phyloP scores from a whole-genome alignment of 495 filamentous ascomycete genomes.

The Penicillium longicatenatum region DNA sequence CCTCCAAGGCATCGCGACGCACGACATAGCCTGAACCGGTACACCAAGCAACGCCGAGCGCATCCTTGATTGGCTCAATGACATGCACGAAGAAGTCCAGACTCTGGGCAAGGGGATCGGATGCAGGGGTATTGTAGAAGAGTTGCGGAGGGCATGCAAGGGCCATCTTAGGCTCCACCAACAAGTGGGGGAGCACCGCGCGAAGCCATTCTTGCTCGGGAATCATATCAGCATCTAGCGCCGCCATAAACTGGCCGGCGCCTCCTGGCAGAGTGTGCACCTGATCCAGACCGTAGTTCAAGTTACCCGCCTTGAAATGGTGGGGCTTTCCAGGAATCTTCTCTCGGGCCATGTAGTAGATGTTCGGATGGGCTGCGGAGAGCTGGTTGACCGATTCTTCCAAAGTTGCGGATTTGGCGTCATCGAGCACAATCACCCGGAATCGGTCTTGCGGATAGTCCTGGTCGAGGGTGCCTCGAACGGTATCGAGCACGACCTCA shows the following conservation, averaged over 20 bases:
- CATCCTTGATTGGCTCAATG: constrained; percentile 55
- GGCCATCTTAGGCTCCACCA: constrained; percentile 48
- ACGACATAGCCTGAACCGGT: constrained; percentile 56
- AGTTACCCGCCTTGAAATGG: constrained; percentile 59
- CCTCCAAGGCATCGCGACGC: constrained; percentile 49
- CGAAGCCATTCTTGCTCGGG: constrained; percentile 56
- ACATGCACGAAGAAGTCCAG: constrained; percentile 50
- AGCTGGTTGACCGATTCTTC: constrained; percentile 31
- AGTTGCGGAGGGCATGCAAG: constrained; percentile 55
- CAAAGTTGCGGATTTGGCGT: constrained; percentile 42
- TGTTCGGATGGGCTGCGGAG: constrained; percentile 34
- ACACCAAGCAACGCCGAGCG: constrained; percentile 50
- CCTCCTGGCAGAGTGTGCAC: constrained; percentile 38
- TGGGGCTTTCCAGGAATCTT: constrained; percentile 50
- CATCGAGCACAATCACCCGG: constrained; percentile 55
- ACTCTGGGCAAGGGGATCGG: constrained; percentile 52
- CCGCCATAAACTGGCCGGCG: constrained; percentile 49
- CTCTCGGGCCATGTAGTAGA: constrained; percentile 50
- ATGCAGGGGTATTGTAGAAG: constrained; percentile 55
- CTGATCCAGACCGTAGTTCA: constrained; percentile 50
- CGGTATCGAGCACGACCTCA: constrained; percentile 56
- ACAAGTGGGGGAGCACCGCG: constrained; percentile 48
- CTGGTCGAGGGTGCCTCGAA: constrained; percentile 44
- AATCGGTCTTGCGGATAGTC: constrained; percentile 54
- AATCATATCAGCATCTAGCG: constrained; percentile 61